Base-by-base conservation (phyloP, 2,329 filamentous ascomycete genomes). In the Phaeoacremonium minimum region DNA sequence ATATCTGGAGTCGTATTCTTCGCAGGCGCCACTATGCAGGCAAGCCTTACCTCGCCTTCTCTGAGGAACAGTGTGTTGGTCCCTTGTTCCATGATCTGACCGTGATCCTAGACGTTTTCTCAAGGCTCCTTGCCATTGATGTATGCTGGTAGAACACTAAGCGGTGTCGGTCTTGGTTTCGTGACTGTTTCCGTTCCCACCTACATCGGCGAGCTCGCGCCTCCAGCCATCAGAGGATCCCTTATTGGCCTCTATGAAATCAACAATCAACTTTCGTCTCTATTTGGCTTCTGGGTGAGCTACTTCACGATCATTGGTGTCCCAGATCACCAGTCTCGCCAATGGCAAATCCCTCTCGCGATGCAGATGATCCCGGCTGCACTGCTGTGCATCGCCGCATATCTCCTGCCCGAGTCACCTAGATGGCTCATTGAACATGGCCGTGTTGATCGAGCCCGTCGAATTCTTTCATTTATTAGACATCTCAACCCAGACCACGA, bases 301-400 rank as follows among this genome's bases (percentile, higher is more conserved):
- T 26, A 26, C 22, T 26, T 26, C 22, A 26, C 22, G 9, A 26
- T 26, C 22, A 26, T 26, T 26, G 22, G 22, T 9, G n/a, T 26
- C 22, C 22, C 22, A n/a, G 7, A 44, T 42, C 17, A 36, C 36
- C 12, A 37, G 36, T 20, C 12, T 36, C 30, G 38, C 18, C 57
- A 66, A 42, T 69, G 66, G 65, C 56, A 61, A 17, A 62, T 69
- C 41, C 64, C 66, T 3, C 54, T 69, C 11, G 63, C 51, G 4
- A 52, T 69, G 32, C 66, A 69, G 40, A 54, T 66, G 13, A 43
- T 66, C 0, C 67, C 67, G 14, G 60, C 57, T 1, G 33, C 56
- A 1, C 36, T 66, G 2, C 52, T 67, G 9, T 26, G 22, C 22
- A 26, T 26, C 22, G 22, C 22, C 22, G 22, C n/a, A 9, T n/a